Conservation (phyloP, 169 alveolate genomes). For the Plasmodium chabaudi region DNA sequence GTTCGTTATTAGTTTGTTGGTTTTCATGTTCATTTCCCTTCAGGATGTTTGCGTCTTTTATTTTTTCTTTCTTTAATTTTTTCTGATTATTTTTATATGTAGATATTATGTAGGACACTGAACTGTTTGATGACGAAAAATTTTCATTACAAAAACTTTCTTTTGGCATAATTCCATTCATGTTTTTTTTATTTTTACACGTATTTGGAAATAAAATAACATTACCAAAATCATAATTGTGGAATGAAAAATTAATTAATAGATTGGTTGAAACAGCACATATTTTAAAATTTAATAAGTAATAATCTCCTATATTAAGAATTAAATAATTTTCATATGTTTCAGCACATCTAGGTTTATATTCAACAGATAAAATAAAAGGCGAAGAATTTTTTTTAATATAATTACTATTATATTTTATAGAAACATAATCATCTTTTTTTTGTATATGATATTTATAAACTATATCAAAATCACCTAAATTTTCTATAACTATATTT, state of each 20-base stretch:
- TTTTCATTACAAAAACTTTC: slow-evolving; percentile 8
- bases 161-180: neutral
- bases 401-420: slow-evolving; percentile 17
- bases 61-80: slow-evolving; percentile 33
- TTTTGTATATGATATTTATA: slow-evolving; percentile 69
- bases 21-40: neutral
- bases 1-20: neutral
- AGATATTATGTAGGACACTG: slow-evolving; percentile 42
- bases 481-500: slow-evolving; percentile 59
- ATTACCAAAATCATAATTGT: slow-evolving; percentile 72
- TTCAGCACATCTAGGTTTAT: slow-evolving; percentile 22
- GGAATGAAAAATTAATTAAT: slow-evolving; percentile 64
- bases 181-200: slow-evolving; percentile 19
- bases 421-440: slow-evolving; percentile 51
- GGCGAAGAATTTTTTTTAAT: slow-evolving; percentile 20
- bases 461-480: slow-evolving; percentile 41
- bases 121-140: slow-evolving; percentile 45
- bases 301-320: slow-evolving; percentile 56
- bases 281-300: slow-evolving; percentile 42
- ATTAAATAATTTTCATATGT: slow-evolving; percentile 44
- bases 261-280: slow-evolving; percentile 39
- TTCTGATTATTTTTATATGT: slow-evolving; percentile 34
- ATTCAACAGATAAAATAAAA: slow-evolving; percentile 23
- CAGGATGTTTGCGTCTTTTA: neutral
- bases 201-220: slow-evolving; percentile 51